A percentile compares a stretch with the other conserved stretches of the same genome.
phyloP scores from a whole-genome alignment of 2,329 filamentous ascomycete species.

The Aureobasidium subglaciale region DNA sequence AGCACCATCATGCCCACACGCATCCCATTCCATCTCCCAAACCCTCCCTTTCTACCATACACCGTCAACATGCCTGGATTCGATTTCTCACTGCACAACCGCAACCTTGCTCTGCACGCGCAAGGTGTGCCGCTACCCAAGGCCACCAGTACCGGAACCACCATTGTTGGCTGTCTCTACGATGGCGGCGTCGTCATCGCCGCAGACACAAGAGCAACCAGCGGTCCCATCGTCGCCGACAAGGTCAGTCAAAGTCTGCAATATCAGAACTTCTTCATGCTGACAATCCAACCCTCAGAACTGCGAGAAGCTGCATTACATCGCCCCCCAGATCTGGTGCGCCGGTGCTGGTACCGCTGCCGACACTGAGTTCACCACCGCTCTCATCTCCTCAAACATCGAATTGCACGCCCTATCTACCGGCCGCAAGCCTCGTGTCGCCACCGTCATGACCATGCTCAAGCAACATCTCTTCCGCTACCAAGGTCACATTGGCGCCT shows the following conservation, averaged over 20 bases:
- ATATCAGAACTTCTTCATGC: neutral
- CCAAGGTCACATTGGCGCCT: constrained; percentile 95
- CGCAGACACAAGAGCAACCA: constrained; percentile 94
- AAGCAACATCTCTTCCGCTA: constrained; percentile 99
- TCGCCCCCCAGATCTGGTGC: constrained; percentile 98
- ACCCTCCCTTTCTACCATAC: neutral
- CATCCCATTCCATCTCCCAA: neutral
- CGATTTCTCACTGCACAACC: constrained; percentile 99
- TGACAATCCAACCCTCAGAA: constrained; percentile 47
- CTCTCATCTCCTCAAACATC: constrained; percentile 96
- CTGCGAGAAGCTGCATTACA: constrained; percentile 99
- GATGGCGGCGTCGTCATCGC: constrained; percentile 97
- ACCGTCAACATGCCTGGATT: constrained; percentile 72
- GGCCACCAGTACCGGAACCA: constrained; percentile 96
- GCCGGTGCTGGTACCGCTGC: constrained; percentile 95
- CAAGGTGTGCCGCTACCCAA: constrained; percentile 91
- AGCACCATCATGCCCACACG: neutral
- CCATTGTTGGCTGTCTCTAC: constrained; percentile 95
- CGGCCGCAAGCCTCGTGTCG: constrained; percentile 90
- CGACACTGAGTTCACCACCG: constrained; percentile 98
- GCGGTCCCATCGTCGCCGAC: constrained; percentile 96
- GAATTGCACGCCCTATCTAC: constrained; percentile 96
- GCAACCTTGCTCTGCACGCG: constrained; percentile 92
- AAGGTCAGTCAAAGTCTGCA: constrained; percentile 51
- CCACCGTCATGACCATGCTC: constrained; percentile 98